phyloP scores from a whole-genome alignment of 1,284 basidiomycete species.

The Golubevia pallescens region DNA sequence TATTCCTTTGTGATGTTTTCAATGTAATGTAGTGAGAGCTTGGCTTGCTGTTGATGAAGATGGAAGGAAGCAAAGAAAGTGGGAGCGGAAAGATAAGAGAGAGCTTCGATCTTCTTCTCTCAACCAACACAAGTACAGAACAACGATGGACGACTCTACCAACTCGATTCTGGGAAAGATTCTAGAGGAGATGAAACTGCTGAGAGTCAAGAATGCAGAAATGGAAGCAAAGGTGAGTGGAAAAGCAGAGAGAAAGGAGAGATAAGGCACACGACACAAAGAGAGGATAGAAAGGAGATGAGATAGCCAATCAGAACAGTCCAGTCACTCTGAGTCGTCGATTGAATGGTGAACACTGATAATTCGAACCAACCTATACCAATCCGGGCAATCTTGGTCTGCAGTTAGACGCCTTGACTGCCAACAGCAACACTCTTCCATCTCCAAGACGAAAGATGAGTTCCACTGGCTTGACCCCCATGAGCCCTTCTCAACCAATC shows the following conservation, averaged over 20 bases:
- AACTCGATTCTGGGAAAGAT: slow-evolving; percentile 31
- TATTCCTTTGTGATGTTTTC: too few species aligned
- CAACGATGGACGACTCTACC: slow-evolving; percentile 1
- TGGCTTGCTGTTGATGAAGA: too few species aligned
- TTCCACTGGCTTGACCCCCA: slow-evolving; percentile 31
- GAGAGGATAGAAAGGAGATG: slow-evolving; percentile 15
- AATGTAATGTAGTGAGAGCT: too few species aligned
- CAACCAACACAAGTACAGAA: not conserved
- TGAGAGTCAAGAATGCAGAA: slow-evolving; percentile 42
- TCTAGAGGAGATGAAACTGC: slow-evolving; percentile 43
- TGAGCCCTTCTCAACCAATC: slow-evolving; percentile 6
- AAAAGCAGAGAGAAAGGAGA: not conserved
- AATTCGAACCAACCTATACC: not conserved
- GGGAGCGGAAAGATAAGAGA: too few species aligned
- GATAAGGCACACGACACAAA: slow-evolving; percentile 19
- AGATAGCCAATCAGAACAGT: not conserved
- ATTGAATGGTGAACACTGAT: not conserved
- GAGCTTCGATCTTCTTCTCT: slow-evolving; percentile 9
- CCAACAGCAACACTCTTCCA: not conserved
- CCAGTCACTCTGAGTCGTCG: not conserved
- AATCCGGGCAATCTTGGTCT: not conserved
- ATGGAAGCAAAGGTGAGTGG: slow-evolving; percentile 44
- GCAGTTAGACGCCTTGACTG: slow-evolving; percentile 1
- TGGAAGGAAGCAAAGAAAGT: too few species aligned
- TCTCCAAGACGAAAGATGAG: slow-evolving; percentile 20